A percentile compares a stretch with the other conserved stretches of the same genome.
These are phyloP conservation scores for Colletotrichum eleusines DNA, from an alignment of 2,329 filamentous ascomycete species.

Conservation along the genomic window DNA sequence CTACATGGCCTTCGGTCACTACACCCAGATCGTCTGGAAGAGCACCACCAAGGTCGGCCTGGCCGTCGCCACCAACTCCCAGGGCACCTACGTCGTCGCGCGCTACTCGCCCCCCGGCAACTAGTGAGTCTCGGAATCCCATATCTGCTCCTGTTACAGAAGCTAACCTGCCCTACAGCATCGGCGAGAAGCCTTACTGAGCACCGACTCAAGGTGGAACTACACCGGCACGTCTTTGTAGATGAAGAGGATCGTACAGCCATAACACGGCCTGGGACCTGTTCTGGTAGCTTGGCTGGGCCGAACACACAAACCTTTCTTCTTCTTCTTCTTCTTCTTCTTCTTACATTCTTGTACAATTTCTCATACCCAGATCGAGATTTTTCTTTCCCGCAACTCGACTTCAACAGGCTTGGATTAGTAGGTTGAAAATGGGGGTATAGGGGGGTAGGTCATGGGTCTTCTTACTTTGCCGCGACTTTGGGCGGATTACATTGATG, in stretches of 20 bases:
- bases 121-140: slow-evolving; percentile 37
- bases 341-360: slow-evolving; percentile 35
- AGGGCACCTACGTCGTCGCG: slow-evolving; percentile 50
- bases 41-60: slow-evolving; percentile 50
- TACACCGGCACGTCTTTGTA: slow-evolving; percentile 26
- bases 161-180: slow-evolving; percentile 20
- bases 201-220: neutral
- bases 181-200: slow-evolving; percentile 48
- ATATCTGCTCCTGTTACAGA: neutral
- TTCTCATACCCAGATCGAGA: slow-evolving; percentile 11
- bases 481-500: slow-evolving; percentile 1
- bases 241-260: slow-evolving; percentile 13
- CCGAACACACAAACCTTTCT: neutral
- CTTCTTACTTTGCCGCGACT: neutral
- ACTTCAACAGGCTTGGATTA: neutral
- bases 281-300: slow-evolving; percentile 21
- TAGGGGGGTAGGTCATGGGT: neutral
- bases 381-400: neutral
- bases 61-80: slow-evolving; percentile 45
- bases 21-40: slow-evolving; percentile 51
- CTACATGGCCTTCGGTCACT: slow-evolving; percentile 46
- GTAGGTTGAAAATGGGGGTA: neutral
- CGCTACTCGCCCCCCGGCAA: slow-evolving; percentile 52
- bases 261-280: slow-evolving; percentile 10
- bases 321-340: slow-evolving; percentile 6